Conservation (phyloP, 2,329 filamentous ascomycete species). For the Ophiostoma triangulosporum region DNA sequence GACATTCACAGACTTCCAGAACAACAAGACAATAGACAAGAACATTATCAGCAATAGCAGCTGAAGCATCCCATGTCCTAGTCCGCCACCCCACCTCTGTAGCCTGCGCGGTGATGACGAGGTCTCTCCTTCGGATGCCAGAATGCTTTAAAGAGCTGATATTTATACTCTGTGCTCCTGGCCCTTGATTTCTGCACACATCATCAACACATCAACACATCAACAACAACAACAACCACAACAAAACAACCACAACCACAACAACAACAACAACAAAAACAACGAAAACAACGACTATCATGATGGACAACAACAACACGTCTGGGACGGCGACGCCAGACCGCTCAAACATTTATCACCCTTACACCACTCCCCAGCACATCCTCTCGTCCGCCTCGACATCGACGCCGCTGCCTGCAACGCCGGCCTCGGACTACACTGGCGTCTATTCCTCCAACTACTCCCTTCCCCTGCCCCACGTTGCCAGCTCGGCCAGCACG, state of each 20-base stretch:
- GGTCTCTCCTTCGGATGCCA: constrained; percentile 1
- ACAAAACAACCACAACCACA: too few relatives aligned
- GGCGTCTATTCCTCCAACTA: background rate
- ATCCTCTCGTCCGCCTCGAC: background rate
- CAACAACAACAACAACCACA: too few relatives aligned
- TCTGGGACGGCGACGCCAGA: too few relatives aligned
- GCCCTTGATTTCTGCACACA: background rate
- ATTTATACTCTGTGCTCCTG: background rate
- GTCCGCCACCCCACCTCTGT: background rate
- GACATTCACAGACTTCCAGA: background rate
- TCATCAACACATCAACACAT: too few relatives aligned
- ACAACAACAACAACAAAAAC: too few relatives aligned
- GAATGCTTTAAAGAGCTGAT: background rate
- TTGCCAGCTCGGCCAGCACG: background rate
- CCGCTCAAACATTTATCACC: too few relatives aligned
- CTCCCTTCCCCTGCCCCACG: background rate
- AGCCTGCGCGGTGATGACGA: constrained; percentile 1
- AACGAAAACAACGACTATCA: too few relatives aligned
- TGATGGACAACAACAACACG: too few relatives aligned
- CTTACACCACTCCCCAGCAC: too few relatives aligned
- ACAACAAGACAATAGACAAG: background rate
- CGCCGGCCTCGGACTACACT: too few relatives aligned
- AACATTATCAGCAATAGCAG: background rate
- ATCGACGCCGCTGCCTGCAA: background rate
- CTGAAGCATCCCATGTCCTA: background rate